These are phyloP conservation scores for Salisapilia sapeloensis DNA, from an alignment of 352 stramenopile genomes.

Conservation along the genomic window DNA sequence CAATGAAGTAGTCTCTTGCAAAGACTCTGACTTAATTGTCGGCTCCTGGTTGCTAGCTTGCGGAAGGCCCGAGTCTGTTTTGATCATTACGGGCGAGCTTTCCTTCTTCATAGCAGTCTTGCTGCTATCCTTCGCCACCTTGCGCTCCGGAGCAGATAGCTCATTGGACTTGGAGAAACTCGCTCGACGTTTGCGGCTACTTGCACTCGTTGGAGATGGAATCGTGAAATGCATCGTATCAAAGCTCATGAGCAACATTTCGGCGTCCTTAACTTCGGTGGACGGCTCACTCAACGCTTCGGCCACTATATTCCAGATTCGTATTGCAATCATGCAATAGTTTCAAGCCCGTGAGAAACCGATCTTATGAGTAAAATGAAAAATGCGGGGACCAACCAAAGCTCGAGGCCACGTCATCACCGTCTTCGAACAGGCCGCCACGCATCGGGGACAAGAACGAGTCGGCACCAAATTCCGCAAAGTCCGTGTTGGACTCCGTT, in stretches of 20 bases:
- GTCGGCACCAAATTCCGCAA: slow-evolving; percentile 31
- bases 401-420: slow-evolving; percentile 33
- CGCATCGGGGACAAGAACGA: slow-evolving; percentile 39
- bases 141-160: no score
- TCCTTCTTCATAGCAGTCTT: slow-evolving; percentile 2
- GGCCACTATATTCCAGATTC: slow-evolving; percentile 9
- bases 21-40: no score
- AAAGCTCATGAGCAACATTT: slow-evolving; percentile 80
- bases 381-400: slow-evolving; percentile 48
- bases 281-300: slow-evolving; percentile 18
- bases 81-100: no score
- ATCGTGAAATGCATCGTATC: slow-evolving; percentile 76
- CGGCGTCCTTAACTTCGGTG: slow-evolving; percentile 17
- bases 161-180: slow-evolving; percentile 22
- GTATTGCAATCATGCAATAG: slow-evolving; percentile 7
- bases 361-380: slow-evolving; percentile 23
- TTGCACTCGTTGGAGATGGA: slow-evolving; percentile 51
- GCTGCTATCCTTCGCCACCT: slow-evolving; percentile 4
- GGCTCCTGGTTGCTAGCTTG: slow-evolving; percentile 1
- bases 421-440: slow-evolving; percentile 26
- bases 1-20: slow-evolving; percentile 2
- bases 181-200: slow-evolving; percentile 24
- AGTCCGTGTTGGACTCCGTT: slow-evolving; percentile 36
- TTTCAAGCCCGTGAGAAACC: no score
- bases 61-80: no score